Evolutionary conservation across 305 asterid genomes (phyloP), one percentile per base, ranked within the genome.

Genomic region (Striga hermonthica): DNA sequence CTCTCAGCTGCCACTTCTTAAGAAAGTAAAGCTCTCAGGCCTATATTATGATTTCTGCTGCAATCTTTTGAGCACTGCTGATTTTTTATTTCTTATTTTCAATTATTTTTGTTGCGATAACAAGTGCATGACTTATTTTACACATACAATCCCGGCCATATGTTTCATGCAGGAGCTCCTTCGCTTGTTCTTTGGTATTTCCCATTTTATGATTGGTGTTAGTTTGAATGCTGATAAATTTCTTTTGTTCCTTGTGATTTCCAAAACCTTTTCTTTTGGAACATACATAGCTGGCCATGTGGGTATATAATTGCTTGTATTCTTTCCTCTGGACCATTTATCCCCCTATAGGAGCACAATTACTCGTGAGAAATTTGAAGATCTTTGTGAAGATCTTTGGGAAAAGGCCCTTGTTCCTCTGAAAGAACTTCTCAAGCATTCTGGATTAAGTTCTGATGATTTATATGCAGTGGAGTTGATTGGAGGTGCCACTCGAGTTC

Each of bases 401-500:
- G 99, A 85, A 66, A 88, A 74, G 80, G 86, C 99, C 73, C 91
- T 94, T 54, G 64, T 68, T 71, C 99, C 99, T 45, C 72, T 94
- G 6, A 86, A 85, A 81, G 91, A 94, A 69, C 89, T 91, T 69
- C 83, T 91, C 78, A 76, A 78, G 72, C 54, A 79, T 59, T 88
- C 99, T 58, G 97, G 96, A 66, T 64, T 94, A 66, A 91, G 73
- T 74, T 69, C 73, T 56, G 95, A 85, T 45, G 97, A 94, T 68
- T 78, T 94, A 75, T 80, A 88, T 74, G 99, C 95, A 3, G 93
- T 94, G 71, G 99, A 94, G 86, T 81, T 94, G 83, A 88, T 94
- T 78, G 99, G 99, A 76, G 99, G 99, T 79, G 94, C 95, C 81
- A 94, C 99, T 40, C 88, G 98, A 68, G 98, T 94, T 68, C 99